phyloP scores from a whole-genome alignment of 2,329 filamentous ascomycete genomes.

The Chaetothyriales sp. region DNA sequence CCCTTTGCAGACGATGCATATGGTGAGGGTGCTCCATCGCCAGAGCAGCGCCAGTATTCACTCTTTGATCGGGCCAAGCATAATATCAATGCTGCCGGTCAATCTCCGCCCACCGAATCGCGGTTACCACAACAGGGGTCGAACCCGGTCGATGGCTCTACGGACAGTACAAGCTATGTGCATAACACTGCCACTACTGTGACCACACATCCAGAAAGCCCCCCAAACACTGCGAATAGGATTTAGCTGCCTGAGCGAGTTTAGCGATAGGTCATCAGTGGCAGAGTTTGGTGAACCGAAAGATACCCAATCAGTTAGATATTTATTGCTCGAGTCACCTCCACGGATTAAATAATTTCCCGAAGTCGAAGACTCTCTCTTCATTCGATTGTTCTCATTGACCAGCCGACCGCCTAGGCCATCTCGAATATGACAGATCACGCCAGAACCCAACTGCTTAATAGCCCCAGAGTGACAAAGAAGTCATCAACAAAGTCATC shows the following conservation, averaged over 20 bases:
- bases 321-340: not conserved
- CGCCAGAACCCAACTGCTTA: not conserved
- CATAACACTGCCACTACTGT: constrained; percentile 8
- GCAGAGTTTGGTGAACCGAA: not conserved
- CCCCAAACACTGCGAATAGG: not conserved
- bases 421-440: not conserved
- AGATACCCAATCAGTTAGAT: not conserved
- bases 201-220: constrained; percentile 11
- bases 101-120: constrained; percentile 6
- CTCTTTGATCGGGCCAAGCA: constrained; percentile 8
- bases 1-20: constrained; percentile 15
- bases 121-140: constrained; percentile 6
- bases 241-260: not conserved
- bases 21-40: constrained; percentile 2
- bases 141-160: constrained; percentile 8
- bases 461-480: not conserved
- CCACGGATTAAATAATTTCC: not conserved
- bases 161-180: constrained; percentile 12
- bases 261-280: not conserved
- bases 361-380: not conserved
- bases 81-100: not conserved
- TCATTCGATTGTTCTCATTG: not conserved
- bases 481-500: not conserved
- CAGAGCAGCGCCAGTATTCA: constrained; percentile 3
- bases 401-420: not conserved